Evolutionary conservation across 2,329 filamentous ascomycete genomes (phyloP).

Genomic region (Stromatinia cepivora): DNA sequence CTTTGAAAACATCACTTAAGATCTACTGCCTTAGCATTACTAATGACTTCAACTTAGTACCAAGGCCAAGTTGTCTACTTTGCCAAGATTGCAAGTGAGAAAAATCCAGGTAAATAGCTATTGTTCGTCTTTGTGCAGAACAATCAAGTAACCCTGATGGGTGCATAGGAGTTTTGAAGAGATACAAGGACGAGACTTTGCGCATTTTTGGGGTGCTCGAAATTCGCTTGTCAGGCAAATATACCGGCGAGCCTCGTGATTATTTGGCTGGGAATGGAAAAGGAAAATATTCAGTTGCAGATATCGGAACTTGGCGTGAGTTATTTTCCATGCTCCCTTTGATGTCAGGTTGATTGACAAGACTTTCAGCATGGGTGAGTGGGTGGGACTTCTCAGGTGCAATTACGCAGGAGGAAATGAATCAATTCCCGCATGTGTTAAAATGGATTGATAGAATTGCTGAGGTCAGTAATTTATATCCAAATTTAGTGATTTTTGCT

Average conservation of each 20-base stretch:
- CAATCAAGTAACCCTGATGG: not conserved
- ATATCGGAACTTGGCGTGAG: constrained; percentile 50
- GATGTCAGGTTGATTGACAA: not conserved
- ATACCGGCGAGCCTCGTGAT: constrained; percentile 49
- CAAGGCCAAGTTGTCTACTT: constrained; percentile 24
- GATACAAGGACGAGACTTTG: constrained; percentile 53
- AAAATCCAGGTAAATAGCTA: constrained; percentile 9
- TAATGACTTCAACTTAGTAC: constrained; percentile 5
- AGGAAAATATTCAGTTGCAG: constrained; percentile 55
- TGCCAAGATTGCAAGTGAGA: constrained; percentile 16
- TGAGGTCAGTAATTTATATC: constrained; percentile 29
- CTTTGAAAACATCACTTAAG: not conserved
- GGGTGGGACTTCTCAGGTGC: constrained; percentile 45
- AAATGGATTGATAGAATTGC: constrained; percentile 55
- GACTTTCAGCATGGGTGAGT: constrained; percentile 46
- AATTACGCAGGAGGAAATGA: constrained; percentile 50
- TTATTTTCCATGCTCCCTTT: not conserved
- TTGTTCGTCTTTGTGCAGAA: not conserved
- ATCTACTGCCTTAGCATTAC: not conserved
- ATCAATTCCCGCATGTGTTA: constrained; percentile 51
- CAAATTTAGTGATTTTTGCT: not conserved
- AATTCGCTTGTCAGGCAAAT: constrained; percentile 53
- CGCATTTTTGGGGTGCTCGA: constrained; percentile 57
- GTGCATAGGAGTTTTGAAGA: constrained; percentile 47
- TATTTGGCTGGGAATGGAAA: constrained; percentile 54